Evolutionary conservation across 192 early-diverging fungal species (phyloP).

Genomic region (Coemansia sp.): DNA sequence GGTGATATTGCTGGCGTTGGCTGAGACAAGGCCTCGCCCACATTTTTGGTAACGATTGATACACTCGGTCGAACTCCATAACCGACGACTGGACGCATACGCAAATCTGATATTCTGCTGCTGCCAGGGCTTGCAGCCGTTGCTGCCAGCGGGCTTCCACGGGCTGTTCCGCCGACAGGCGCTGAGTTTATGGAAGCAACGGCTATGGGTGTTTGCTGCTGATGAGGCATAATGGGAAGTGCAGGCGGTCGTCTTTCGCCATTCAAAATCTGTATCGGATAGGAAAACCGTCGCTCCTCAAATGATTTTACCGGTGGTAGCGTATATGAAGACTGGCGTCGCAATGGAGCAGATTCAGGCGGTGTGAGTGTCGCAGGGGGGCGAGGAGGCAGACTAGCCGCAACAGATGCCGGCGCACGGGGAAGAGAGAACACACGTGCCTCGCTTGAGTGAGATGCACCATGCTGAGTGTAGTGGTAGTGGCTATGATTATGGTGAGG

Average conservation of each 20-base stretch:
- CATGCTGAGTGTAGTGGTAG: slow-evolving; percentile 8
- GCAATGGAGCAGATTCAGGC: slow-evolving; percentile 34
- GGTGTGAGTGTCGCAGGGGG: slow-evolving; percentile 6
- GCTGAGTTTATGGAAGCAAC: slow-evolving; percentile 5
- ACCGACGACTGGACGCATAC: slow-evolving; percentile 25
- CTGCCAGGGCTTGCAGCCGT: slow-evolving; percentile 26
- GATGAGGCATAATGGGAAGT: slow-evolving; percentile 17
- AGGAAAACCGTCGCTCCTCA: slow-evolving; percentile 53
- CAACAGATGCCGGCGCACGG: slow-evolving; percentile 48
- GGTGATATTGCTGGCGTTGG: slow-evolving; percentile 51
- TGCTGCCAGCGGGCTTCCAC: slow-evolving; percentile 16
- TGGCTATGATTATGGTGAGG: background rate
- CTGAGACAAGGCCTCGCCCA: slow-evolving; percentile 28
- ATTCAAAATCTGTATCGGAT: slow-evolving; percentile 41
- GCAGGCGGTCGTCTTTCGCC: slow-evolving; percentile 34
- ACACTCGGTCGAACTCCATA: slow-evolving; percentile 16
- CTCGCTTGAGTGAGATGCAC: slow-evolving; percentile 2
- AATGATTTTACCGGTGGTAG: slow-evolving; percentile 50
- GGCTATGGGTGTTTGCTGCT: slow-evolving; percentile 12
- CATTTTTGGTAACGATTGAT: slow-evolving; percentile 20
- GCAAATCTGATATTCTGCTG: slow-evolving; percentile 30
- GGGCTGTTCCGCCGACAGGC: slow-evolving; percentile 8
- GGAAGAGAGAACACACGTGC: slow-evolving; percentile 45
- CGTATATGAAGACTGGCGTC: slow-evolving; percentile 52
- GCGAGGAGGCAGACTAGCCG: slow-evolving; percentile 28